Conservation (phyloP, 495 filamentous ascomycete genomes). For the Halenospora varia region DNA sequence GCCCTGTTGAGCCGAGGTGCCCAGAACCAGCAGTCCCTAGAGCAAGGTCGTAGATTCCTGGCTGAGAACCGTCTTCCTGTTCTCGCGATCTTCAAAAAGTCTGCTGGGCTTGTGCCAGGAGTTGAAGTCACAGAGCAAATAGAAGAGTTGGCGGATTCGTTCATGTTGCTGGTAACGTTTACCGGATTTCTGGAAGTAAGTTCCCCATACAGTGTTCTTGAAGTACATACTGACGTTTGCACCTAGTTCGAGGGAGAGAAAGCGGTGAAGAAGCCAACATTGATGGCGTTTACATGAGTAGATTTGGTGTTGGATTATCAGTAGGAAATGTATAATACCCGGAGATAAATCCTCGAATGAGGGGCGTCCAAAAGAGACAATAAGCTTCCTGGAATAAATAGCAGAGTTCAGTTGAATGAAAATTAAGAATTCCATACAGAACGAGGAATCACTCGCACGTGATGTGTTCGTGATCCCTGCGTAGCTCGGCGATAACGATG, state of each 20-base stretch:
- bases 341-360: background rate
- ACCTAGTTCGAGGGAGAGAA: slow-evolving; percentile 18
- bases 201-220: background rate
- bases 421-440: background rate
- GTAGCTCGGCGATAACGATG: background rate
- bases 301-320: background rate
- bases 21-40: slow-evolving; percentile 71
- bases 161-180: slow-evolving; percentile 51
- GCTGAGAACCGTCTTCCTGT: slow-evolving; percentile 73
- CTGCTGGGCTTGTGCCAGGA: slow-evolving; percentile 68
- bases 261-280: slow-evolving; percentile 10
- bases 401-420: background rate
- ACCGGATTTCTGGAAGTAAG: slow-evolving; percentile 59
- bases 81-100: slow-evolving; percentile 86
- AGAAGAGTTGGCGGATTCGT: slow-evolving; percentile 52
- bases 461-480: background rate
- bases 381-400: background rate
- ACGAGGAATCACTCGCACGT: background rate
- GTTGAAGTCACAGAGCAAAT: slow-evolving; percentile 40
- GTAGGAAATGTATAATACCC: background rate
- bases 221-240: background rate
- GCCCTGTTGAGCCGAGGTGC: slow-evolving; percentile 73
- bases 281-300: slow-evolving; percentile 20
- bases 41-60: slow-evolving; percentile 72
- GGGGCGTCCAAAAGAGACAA: background rate